These are phyloP conservation scores for Holtermanniella nyarrowii DNA, from an alignment of 768 basidiomycete species.

Conservation along the genomic window DNA sequence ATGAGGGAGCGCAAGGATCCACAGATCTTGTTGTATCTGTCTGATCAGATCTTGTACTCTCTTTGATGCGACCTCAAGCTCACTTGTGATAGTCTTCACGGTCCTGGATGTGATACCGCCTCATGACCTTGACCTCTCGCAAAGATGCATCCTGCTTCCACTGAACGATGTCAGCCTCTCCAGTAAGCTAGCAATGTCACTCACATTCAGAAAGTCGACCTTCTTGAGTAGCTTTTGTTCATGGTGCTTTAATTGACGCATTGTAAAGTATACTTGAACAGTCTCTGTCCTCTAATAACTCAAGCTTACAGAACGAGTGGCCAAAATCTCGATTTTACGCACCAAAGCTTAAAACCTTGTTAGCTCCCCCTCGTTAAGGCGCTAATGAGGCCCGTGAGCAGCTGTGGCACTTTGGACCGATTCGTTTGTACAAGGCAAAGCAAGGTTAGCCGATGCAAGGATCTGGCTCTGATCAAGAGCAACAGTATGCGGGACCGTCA, in stretches of 20 bases:
- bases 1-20: conserved; percentile 76
- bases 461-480: too few relatives aligned
- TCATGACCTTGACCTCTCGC: conserved; percentile 86
- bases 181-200: conserved; percentile 23
- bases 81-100: conserved; percentile 90
- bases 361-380: too few relatives aligned
- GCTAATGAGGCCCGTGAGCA: too few relatives aligned
- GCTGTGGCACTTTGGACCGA: too few relatives aligned
- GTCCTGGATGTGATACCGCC: conserved; percentile 89
- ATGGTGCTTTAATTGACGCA: conserved; percentile 90
- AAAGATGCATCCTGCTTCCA: conserved; percentile 93
- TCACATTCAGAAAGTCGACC: conserved; percentile 88
- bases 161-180: conserved; percentile 42
- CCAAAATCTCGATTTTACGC: too few relatives aligned
- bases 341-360: too few relatives aligned
- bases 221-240: conserved; percentile 91
- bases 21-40: conserved; percentile 80
- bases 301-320: too few relatives aligned
- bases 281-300: too few relatives aligned
- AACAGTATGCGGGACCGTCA: too few relatives aligned
- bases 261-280: too few relatives aligned
- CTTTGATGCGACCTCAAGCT: conserved; percentile 6
- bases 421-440: too few relatives aligned
- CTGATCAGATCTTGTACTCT: not conserved
- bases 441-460: too few relatives aligned